Evolutionary conservation across 257 asterid species (phyloP).

Genomic region (Solanum clarkiae): DNA sequence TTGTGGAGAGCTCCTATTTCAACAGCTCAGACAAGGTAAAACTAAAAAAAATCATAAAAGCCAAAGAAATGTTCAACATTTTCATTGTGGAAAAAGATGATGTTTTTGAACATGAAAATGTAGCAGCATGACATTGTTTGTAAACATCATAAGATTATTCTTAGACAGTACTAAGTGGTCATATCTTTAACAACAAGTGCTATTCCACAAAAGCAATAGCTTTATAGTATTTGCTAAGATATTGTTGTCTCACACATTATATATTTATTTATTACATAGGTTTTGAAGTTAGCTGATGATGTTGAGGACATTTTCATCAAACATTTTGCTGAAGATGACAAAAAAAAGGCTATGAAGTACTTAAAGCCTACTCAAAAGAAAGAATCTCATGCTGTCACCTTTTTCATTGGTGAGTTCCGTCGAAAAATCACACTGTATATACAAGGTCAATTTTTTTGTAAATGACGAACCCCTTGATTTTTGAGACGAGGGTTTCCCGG

Average conservation of each 20-base stretch:
- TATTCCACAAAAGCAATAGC: slow-evolving; percentile 12
- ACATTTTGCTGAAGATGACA: slow-evolving; percentile 73
- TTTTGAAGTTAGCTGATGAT: slow-evolving; percentile 63
- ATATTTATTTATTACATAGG: slow-evolving; percentile 24
- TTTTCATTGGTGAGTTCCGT: slow-evolving; percentile 60
- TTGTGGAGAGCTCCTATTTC: slow-evolving; percentile 86
- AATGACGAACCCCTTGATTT: background rate
- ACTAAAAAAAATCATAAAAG: background rate
- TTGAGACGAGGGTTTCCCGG: too few species aligned
- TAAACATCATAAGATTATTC: slow-evolving; percentile 15
- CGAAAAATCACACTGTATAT: background rate
- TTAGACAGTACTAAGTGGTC: slow-evolving; percentile 35
- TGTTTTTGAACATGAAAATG: background rate
- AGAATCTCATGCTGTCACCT: slow-evolving; percentile 70
- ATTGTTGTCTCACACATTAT: slow-evolving; percentile 25
- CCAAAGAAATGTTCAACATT: background rate
- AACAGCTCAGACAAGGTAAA: slow-evolving; percentile 90
- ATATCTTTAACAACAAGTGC: background rate
- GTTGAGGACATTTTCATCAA: slow-evolving; percentile 69
- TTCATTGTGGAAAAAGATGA: background rate
- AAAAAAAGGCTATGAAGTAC: slow-evolving; percentile 78
- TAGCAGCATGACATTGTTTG: slow-evolving; percentile 1
- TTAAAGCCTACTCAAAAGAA: slow-evolving; percentile 65
- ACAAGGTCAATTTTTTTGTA: background rate
- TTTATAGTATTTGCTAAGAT: slow-evolving; percentile 29